phyloP scores from a whole-genome alignment of 768 basidiomycete genomes.

The Suillus subluteus region DNA sequence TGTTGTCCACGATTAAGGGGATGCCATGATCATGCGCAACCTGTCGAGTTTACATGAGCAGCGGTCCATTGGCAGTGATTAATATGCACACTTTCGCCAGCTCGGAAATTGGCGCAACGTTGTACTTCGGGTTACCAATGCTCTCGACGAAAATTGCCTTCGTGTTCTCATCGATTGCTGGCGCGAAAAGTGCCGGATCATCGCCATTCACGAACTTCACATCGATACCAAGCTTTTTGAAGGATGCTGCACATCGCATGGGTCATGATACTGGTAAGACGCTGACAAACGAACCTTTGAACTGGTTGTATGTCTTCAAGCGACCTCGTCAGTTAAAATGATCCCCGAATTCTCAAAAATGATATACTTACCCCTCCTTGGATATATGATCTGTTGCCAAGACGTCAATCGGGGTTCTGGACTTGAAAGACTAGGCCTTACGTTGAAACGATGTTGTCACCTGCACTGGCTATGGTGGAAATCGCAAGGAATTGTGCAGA shows the following conservation, averaged over 20 bases:
- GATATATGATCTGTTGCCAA: too few relatives aligned
- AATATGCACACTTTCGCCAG: slow-evolving; percentile 50
- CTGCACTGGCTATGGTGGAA: too few relatives aligned
- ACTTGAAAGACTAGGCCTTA: too few relatives aligned
- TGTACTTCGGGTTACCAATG: slow-evolving; percentile 65
- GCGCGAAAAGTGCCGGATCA: slow-evolving; percentile 49
- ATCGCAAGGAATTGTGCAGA: too few relatives aligned
- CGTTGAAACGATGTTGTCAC: too few relatives aligned
- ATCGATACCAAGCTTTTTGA: slow-evolving; percentile 57
- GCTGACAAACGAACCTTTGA: slow-evolving; percentile 49
- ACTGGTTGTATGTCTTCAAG: slow-evolving; percentile 59
- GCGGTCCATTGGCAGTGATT: not conserved
- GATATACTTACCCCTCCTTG: slow-evolving; percentile 50
- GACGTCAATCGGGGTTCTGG: too few relatives aligned
- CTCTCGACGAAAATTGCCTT: slow-evolving; percentile 62
- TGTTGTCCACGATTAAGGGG: slow-evolving; percentile 46
- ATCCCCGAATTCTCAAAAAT: not conserved
- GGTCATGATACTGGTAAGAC: not conserved
- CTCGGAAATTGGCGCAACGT: slow-evolving; percentile 55
- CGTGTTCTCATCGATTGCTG: slow-evolving; percentile 62
- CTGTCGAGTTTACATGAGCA: slow-evolving; percentile 25
- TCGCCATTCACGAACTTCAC: slow-evolving; percentile 56
- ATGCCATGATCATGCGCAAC: slow-evolving; percentile 63
- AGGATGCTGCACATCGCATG: slow-evolving; percentile 40
- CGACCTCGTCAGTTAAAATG: not conserved